These are phyloP conservation scores for Elymus sibiricus DNA, from an alignment of 176 grass and related monocot species.

Conservation along the genomic window DNA sequence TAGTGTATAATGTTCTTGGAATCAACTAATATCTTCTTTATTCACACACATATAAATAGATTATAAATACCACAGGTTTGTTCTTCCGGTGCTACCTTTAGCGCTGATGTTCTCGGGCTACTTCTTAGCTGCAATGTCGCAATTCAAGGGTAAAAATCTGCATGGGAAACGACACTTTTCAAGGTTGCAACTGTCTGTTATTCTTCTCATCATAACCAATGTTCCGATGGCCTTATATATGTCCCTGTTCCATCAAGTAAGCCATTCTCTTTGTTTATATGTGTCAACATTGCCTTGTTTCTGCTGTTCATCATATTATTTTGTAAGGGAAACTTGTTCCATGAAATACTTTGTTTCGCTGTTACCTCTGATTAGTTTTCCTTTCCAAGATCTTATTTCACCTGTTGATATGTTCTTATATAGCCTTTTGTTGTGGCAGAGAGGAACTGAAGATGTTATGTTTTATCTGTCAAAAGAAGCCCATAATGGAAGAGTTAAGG, in stretches of 20 bases:
- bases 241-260: constrained; percentile 83
- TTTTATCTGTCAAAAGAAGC: constrained; percentile 80
- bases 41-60: neutral
- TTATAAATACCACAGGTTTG: constrained; percentile 56
- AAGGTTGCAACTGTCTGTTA: constrained; percentile 50
- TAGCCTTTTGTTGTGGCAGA: constrained; percentile 41
- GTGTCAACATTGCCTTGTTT: neutral
- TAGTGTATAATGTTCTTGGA: constrained; percentile 15
- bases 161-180: constrained; percentile 22
- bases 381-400: neutral
- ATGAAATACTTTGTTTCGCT: neutral
- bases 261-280: neutral
- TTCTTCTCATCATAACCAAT: constrained; percentile 75
- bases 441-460: constrained; percentile 94
- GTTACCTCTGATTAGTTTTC: constrained; percentile 8
- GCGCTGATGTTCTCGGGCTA: constrained; percentile 90
- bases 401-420: constrained; percentile 22
- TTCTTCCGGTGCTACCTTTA: constrained; percentile 88
- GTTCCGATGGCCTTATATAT: constrained; percentile 92
- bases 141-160: constrained; percentile 32
- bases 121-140: constrained; percentile 58
- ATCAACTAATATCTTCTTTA: neutral
- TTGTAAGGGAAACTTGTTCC: neutral
- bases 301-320: neutral
- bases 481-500: constrained; percentile 52